These are phyloP conservation scores for Spatholobus suberectus DNA, from an alignment of 306 rosid genomes.

Conservation along the genomic window DNA sequence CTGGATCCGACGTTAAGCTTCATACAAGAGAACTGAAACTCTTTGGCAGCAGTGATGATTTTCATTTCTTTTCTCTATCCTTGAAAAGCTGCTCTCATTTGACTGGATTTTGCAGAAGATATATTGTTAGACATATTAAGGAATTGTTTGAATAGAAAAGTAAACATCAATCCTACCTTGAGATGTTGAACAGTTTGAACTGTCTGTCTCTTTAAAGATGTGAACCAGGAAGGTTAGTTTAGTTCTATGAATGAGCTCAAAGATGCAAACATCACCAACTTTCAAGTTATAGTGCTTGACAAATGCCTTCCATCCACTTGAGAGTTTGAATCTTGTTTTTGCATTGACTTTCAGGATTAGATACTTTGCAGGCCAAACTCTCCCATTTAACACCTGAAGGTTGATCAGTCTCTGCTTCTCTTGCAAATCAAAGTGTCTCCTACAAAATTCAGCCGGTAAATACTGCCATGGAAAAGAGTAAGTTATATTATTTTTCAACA, in stretches of 20 bases:
- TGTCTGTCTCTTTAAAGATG: not conserved
- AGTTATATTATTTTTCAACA: not conserved
- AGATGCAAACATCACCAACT: slow-evolving; percentile 40
- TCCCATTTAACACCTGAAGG: not conserved
- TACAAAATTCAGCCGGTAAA: slow-evolving; percentile 9
- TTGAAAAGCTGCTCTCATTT: not conserved
- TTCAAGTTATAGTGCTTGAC: slow-evolving; percentile 27
- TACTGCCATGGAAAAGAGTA: not conserved
- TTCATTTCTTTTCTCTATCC: not conserved
- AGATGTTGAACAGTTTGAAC: slow-evolving; percentile 18
- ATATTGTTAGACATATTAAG: not conserved
- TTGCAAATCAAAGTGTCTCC: not conserved
- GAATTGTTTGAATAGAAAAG: not conserved
- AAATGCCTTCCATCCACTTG: slow-evolving; percentile 50
- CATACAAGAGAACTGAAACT: not conserved
- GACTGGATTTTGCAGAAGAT: not conserved
- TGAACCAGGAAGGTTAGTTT: not conserved
- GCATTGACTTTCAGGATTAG: rapidly evolving
- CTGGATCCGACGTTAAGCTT: not conserved
- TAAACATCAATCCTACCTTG: not conserved
- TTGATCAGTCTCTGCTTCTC: not conserved
- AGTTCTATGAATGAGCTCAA: slow-evolving; percentile 24
- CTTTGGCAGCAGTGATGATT: too few relatives aligned
- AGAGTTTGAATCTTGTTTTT: not conserved
- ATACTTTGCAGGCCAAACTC: slow-evolving; percentile 19